Evolutionary conservation across 257 asterid species (phyloP).

Genomic region (Primulina tabacum): DNA sequence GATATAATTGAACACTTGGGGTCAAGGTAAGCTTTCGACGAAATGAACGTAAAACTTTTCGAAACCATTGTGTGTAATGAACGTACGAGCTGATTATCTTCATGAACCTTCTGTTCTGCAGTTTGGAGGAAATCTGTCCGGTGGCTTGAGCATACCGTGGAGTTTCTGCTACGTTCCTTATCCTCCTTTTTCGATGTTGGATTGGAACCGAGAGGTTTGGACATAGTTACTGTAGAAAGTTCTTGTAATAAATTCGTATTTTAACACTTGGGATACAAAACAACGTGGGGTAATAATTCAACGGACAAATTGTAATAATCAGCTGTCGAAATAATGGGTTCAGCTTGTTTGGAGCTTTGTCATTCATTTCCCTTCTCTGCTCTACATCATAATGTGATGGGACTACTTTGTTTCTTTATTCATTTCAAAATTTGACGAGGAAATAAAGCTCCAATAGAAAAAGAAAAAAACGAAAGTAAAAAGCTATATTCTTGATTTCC

Average conservation of each 20-base stretch:
- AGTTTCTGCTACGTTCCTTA: neutral
- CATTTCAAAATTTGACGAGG: no score
- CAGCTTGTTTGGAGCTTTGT: neutral
- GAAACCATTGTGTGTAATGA: neutral
- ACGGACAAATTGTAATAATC: neutral
- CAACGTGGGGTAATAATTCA: neutral
- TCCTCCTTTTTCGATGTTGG: neutral
- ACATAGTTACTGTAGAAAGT: neutral
- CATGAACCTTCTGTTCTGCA: conserved; percentile 31
- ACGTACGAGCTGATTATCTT: neutral
- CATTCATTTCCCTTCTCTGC: no score
- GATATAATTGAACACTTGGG: conserved; percentile 90
- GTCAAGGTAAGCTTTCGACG: conserved; percentile 41
- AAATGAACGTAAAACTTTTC: neutral
- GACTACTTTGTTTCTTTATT: no score
- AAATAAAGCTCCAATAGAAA: no score
- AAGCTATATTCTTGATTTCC: neutral
- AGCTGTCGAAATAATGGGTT: no score
- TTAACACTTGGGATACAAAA: neutral
- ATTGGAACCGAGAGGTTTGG: neutral
- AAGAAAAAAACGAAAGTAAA: neutral
- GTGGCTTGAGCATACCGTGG: conserved; percentile 15
- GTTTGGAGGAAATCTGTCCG: conserved; percentile 80
- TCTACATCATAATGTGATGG: no score
- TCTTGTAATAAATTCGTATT: neutral